Evolutionary conservation across 2,329 filamentous ascomycete genomes (phyloP), one percentile per base, ranked within the genome.

Genomic region (Tetracladium maxilliforme): DNA sequence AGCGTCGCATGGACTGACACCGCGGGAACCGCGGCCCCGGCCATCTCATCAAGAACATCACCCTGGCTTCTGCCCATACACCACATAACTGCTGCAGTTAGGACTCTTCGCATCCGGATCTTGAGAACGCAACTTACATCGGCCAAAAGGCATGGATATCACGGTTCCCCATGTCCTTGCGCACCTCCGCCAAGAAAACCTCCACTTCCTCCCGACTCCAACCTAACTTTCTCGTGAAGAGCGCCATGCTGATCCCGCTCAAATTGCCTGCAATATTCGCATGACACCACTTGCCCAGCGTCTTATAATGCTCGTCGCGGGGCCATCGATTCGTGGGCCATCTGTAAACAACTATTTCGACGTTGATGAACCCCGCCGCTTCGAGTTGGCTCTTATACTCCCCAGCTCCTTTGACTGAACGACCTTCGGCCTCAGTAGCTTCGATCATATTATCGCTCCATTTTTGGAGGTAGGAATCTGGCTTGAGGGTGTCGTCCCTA

Each of bases 81-180:
- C n/a, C n/a, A n/a, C n/a, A n/a, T n/a, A n/a, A n/a, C n/a, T n/a
- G n/a, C n/a, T n/a, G n/a, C n/a, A n/a, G n/a, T n/a, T n/a, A n/a
- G n/a, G n/a, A n/a, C n/a, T n/a, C n/a, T n/a, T n/a, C n/a, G n/a
- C n/a, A n/a, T n/a, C n/a, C n/a, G n/a, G n/a, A n/a, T n/a, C n/a
- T n/a, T n/a, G n/a, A n/a, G n/a, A n/a, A n/a, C n/a, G n/a, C n/a
- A n/a, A n/a, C n/a, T n/a, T n/a, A n/a, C n/a, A n/a, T n/a, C n/a
- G n/a, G n/a, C 22, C 23, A 33, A 26, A 43, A 39, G 10, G 35
- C 34, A 32, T 51, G 48, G 19, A 47, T 39, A 19, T 33, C 41
- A 7, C 33, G 36, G 26, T 49, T 38, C 25, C 35, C 35, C 31
- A 49, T 35, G 26, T 52, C 46, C 14, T 37, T 43, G 17, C 47